These are phyloP conservation scores for Fraxinus paxiana DNA, from an alignment of 305 asterid genomes.

Conservation along the genomic window DNA sequence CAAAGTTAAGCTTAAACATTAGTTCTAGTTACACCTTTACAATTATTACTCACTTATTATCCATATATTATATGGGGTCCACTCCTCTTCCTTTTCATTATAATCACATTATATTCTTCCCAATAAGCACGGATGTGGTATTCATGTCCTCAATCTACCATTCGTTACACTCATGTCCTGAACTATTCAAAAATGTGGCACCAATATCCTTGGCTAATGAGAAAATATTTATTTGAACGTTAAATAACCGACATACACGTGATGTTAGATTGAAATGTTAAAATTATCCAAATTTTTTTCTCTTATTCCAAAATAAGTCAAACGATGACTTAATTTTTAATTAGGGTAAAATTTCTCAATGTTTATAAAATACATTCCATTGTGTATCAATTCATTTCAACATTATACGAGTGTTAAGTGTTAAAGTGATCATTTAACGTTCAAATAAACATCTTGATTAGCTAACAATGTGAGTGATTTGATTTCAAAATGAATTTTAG, in stretches of 20 bases:
- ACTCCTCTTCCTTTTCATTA: not conserved
- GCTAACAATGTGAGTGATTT: not conserved
- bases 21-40: too few species aligned
- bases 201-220: not conserved
- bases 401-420: not conserved
- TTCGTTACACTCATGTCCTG: not conserved
- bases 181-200: not conserved
- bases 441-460: not conserved
- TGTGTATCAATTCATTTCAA: not conserved
- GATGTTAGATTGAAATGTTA: not conserved
- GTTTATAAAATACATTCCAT: not conserved
- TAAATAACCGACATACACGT: too few species aligned
- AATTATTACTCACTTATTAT: too few species aligned
- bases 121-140: not conserved
- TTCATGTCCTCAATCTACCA: not conserved
- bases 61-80: too few species aligned
- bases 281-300: not conserved
- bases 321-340: not conserved
- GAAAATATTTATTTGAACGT: not conserved
- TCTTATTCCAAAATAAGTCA: not conserved
- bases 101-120: not conserved
- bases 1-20: too few species aligned
- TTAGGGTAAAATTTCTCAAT: not conserved
- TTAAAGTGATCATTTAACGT: not conserved
- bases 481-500: not conserved